Base-by-base conservation (phyloP, 208 protist species). In the Wallacemonas sp. region DNA sequence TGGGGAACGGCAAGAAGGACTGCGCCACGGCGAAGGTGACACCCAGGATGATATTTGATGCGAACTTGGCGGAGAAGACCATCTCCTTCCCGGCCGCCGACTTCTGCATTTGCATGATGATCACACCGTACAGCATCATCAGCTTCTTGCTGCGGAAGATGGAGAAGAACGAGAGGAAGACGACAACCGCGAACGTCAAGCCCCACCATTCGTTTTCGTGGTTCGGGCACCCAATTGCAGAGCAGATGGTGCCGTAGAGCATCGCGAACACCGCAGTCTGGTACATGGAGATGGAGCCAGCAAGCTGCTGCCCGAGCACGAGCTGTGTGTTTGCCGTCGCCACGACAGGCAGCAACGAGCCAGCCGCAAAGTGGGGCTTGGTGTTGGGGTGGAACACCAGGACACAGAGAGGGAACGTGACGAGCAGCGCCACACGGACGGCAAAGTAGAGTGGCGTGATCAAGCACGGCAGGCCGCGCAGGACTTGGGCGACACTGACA, bases 31-130 rank as follows among this genome's bases (percentile, higher is more conserved):
- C 69, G 45, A 86, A 86, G 32, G 31, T 65, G 11, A 67, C n/a
- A 41, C 50, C 65, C 10, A 89, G 28, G 5, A 86, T 70, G n/a
- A 83, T 33, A 31, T 79, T 74, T 2, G 65, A 65, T 0, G 29
- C 76, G 20, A 78, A 71, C 48, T 57, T 63, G 22, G 79, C 61
- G 22, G 82, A 28, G 5, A 57, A 25, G 46, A 62, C 22, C 3
- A 70, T 14, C 25, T 41, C 57, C 14, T 39, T 46, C 1, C 39
- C 50, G 4, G 31, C 57, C 0, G 31, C n/a, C 22, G 65, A 57
- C 14, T 74, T 74, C 67, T 79, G 32, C 41, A 84, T 65, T 49
- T 84, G 77, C 79, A 80, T 88, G 29, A 83, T 62, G 41, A 89
- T 61, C 8, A 79, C 18, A 22, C 61, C 74, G 65, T 77, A 77